Evolutionary conservation across 2,329 filamentous ascomycete genomes (phyloP).

Genomic region (Pyricularia pennisetigena): DNA sequence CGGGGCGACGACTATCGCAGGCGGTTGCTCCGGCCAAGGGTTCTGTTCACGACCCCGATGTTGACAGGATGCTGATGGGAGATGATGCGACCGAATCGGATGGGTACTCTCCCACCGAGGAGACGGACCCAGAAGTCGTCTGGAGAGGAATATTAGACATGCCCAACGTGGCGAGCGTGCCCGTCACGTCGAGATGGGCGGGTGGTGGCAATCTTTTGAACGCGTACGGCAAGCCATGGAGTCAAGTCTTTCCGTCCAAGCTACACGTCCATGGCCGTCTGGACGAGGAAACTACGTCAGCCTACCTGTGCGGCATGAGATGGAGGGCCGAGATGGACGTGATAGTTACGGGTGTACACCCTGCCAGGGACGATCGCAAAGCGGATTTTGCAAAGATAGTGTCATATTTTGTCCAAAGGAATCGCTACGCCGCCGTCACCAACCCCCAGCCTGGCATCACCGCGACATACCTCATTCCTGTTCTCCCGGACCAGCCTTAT

Average conservation of each 20-base stretch:
- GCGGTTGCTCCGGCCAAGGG: slow-evolving; percentile 32
- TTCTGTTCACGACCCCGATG: slow-evolving; percentile 71
- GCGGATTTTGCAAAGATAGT: slow-evolving; percentile 67
- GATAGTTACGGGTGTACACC: slow-evolving; percentile 63
- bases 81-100: slow-evolving; percentile 73
- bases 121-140: slow-evolving; percentile 59
- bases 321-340: slow-evolving; percentile 79
- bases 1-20: slow-evolving; percentile 37
- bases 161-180: slow-evolving; percentile 66
- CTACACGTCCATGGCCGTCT: slow-evolving; percentile 73
- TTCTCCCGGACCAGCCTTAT: slow-evolving; percentile 61
- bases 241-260: slow-evolving; percentile 59
- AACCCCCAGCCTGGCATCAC: slow-evolving; percentile 67
- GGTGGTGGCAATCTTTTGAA: slow-evolving; percentile 72
- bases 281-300: slow-evolving; percentile 70
- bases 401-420: slow-evolving; percentile 74
- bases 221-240: slow-evolving; percentile 49
- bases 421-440: slow-evolving; percentile 79
- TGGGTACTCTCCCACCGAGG: slow-evolving; percentile 74
- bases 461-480: slow-evolving; percentile 84
- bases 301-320: slow-evolving; percentile 81
- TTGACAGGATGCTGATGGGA: slow-evolving; percentile 71
- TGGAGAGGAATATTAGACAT: slow-evolving; percentile 73
- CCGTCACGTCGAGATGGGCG: slow-evolving; percentile 69
- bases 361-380: slow-evolving; percentile 49